Conservation (phyloP, 495 filamentous ascomycete species). For the Hyaloscypha hepaticicola region DNA sequence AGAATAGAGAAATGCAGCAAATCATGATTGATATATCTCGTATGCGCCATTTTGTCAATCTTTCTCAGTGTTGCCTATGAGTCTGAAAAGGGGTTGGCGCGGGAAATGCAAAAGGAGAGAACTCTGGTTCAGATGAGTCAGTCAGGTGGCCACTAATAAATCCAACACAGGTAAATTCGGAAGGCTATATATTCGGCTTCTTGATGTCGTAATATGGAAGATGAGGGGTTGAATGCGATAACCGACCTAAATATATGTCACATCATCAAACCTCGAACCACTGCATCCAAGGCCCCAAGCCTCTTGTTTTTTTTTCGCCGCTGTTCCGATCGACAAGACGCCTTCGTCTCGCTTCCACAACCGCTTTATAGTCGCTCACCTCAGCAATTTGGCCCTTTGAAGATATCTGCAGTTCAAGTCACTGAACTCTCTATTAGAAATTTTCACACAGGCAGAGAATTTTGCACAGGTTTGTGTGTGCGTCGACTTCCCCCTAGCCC, state of each 20-base stretch:
- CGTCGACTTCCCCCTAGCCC: background rate
- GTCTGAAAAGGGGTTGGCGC: constrained; percentile 10
- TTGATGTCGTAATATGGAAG: background rate
- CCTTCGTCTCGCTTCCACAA: background rate
- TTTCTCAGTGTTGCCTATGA: background rate
- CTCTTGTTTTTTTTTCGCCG: constrained; percentile 9
- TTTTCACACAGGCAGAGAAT: background rate
- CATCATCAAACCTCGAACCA: constrained; percentile 2
- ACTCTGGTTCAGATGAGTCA: background rate
- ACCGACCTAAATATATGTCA: constrained; percentile 4
- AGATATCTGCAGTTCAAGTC: background rate
- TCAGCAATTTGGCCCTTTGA: background rate
- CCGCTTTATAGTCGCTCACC: background rate
- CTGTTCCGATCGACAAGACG: background rate
- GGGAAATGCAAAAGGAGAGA: background rate
- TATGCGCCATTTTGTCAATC: background rate
- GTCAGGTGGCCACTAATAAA: background rate
- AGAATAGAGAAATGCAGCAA: constrained; percentile 27
- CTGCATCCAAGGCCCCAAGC: constrained; percentile 4
- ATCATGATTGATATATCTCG: background rate
- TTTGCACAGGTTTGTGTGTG: background rate
- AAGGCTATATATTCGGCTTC: background rate
- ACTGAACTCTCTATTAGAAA: background rate
- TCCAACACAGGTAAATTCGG: background rate
- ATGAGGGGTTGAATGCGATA: background rate